Evolutionary conservation across 345 rosid species (phyloP).

Genomic region (Arabis alpina): DNA sequence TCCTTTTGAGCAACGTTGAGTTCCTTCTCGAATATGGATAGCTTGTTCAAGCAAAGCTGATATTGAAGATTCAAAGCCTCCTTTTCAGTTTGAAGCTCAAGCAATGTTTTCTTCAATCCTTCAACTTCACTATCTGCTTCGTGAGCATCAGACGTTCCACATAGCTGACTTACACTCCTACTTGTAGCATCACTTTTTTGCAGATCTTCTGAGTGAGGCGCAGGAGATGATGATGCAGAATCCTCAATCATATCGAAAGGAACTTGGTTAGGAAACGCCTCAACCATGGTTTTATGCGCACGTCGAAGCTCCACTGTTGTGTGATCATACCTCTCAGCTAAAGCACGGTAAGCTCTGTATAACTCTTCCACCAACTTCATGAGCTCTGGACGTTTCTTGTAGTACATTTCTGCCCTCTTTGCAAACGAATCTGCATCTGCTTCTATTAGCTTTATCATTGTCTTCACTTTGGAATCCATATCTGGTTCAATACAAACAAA

Average conservation of each 20-base stretch:
- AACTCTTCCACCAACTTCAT: slow-evolving; percentile 97
- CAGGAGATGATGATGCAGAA: slow-evolving; percentile 55
- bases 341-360: slow-evolving; percentile 97
- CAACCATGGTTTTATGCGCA: slow-evolving; percentile 84
- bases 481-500: slow-evolving; percentile 50
- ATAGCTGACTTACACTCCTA: slow-evolving; percentile 60
- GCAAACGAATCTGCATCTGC: slow-evolving; percentile 99
- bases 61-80: slow-evolving; percentile 61
- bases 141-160: slow-evolving; percentile 36
- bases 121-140: slow-evolving; percentile 65
- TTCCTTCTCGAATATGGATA: slow-evolving; percentile 68
- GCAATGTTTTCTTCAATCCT: slow-evolving; percentile 59
- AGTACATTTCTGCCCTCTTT: slow-evolving; percentile 98
- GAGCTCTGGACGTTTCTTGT: slow-evolving; percentile 97
- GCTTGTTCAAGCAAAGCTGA: slow-evolving; percentile 67
- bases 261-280: slow-evolving; percentile 89
- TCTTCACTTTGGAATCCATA: slow-evolving; percentile 92
- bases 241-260: slow-evolving; percentile 65
- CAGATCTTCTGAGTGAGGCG: slow-evolving; percentile 50
- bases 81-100: slow-evolving; percentile 76
- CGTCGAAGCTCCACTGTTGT: slow-evolving; percentile 88
- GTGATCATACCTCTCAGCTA: slow-evolving; percentile 97
- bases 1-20: slow-evolving; percentile 62
- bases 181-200: slow-evolving; percentile 44
- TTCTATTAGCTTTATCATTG: slow-evolving; percentile 97